These are phyloP conservation scores for Fusarium nygamai DNA, from an alignment of 2,329 filamentous ascomycete species.

Conservation along the genomic window DNA sequence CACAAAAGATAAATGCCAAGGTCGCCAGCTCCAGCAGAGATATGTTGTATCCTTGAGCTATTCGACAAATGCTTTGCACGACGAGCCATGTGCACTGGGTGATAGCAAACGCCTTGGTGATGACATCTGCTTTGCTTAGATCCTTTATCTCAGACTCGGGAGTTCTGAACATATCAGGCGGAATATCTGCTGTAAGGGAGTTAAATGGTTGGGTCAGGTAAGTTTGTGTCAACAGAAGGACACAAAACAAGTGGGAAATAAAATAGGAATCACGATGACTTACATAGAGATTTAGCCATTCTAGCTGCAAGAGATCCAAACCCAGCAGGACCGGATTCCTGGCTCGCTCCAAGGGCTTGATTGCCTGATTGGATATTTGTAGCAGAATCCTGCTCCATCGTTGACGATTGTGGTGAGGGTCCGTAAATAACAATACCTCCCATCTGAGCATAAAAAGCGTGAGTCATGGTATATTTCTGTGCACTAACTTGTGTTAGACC, in stretches of 20 bases:
- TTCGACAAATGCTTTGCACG: background rate
- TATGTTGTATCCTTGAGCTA: rapidly evolving
- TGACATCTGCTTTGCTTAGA: background rate
- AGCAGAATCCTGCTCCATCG: background rate
- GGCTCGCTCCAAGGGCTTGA: background rate
- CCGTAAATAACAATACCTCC: background rate
- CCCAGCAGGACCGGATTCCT: background rate
- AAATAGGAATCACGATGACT: background rate
- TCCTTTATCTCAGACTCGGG: rapidly evolving
- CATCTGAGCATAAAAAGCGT: background rate
- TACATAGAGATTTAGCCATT: background rate
- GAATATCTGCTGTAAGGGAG: rapidly evolving
- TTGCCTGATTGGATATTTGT: background rate
- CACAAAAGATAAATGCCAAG: background rate
- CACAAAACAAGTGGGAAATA: background rate
- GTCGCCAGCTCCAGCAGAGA: background rate
- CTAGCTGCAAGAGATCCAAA: background rate
- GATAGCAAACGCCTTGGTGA: background rate
- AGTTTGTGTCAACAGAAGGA: background rate
- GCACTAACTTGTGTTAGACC: rapidly evolving
- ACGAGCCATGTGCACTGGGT: background rate
- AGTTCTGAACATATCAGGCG: background rate
- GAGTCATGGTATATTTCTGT: background rate
- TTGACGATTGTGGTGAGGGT: no score
- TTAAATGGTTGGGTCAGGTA: rapidly evolving